Conservation (phyloP, 2,329 filamentous ascomycete species). For the Fonsecaea multimorphosa region DNA sequence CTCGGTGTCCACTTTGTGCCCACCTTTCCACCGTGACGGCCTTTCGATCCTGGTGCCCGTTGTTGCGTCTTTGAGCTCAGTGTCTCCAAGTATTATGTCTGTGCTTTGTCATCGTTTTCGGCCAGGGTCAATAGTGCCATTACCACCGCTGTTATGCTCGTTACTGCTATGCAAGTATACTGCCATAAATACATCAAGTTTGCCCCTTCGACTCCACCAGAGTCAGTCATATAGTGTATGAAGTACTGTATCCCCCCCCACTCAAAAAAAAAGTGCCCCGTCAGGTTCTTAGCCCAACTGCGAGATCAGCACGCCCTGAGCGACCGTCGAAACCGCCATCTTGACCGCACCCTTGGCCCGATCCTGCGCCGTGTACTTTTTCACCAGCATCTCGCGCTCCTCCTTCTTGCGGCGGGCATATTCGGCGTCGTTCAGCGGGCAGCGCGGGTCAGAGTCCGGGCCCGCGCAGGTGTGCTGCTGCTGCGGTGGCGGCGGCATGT, state of each 20-base stretch:
- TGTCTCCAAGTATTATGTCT: not conserved
- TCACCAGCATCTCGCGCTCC: not conserved
- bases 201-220: not conserved
- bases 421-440: not conserved
- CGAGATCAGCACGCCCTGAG: not conserved
- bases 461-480: not conserved
- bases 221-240: no score
- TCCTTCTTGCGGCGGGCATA: not conserved
- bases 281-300: no score
- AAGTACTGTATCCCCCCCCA: not conserved
- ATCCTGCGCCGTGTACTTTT: not conserved
- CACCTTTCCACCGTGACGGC: not conserved
- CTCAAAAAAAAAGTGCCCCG: not conserved
- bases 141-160: not conserved
- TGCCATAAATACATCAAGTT: not conserved
- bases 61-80: not conserved
- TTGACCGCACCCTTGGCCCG: not conserved
- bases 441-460: not conserved
- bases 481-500: no score
- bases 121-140: not conserved
- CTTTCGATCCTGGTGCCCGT: not conserved
- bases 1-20: not conserved
- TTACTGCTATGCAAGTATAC: not conserved
- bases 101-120: not conserved
- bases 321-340: not conserved